Conservation (phyloP, 1,284 basidiomycete genomes). For the Fistulinella cinereoalba region DNA sequence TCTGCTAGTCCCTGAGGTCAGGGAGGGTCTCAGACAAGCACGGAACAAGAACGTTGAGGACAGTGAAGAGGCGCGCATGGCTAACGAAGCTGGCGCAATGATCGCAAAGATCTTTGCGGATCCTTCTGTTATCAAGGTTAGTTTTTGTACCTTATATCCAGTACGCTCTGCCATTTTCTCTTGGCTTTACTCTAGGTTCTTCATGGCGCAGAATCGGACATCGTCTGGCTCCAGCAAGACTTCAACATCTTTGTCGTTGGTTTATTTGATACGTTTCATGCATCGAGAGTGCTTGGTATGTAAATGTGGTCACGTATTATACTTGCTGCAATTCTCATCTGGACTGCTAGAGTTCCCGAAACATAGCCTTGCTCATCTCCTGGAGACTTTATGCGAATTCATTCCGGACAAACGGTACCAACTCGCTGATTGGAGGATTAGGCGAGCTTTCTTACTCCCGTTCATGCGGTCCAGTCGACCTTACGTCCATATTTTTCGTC, state of each 20-base stretch:
- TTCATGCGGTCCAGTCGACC: too few relatives aligned
- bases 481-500: background rate
- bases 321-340: slow-evolving; percentile 1
- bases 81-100: slow-evolving; percentile 53
- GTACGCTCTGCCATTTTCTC: background rate
- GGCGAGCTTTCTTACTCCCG: slow-evolving; percentile 43
- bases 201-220: slow-evolving; percentile 93
- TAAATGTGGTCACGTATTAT: background rate
- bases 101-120: slow-evolving; percentile 67
- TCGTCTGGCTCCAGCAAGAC: slow-evolving; percentile 95
- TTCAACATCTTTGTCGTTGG: slow-evolving; percentile 94
- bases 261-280: slow-evolving; percentile 96
- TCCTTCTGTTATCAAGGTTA: slow-evolving; percentile 81
- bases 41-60: slow-evolving; percentile 16
- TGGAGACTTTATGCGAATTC: slow-evolving; percentile 90
- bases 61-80: slow-evolving; percentile 17
- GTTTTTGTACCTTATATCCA: slow-evolving; percentile 13
- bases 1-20: slow-evolving; percentile 60
- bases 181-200: slow-evolving; percentile 56
- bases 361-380: slow-evolving; percentile 79
- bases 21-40: slow-evolving; percentile 63
- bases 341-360: slow-evolving; percentile 65
- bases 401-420: slow-evolving; percentile 96
- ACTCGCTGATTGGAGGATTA: slow-evolving; percentile 94
- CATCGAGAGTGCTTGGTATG: slow-evolving; percentile 79